These are phyloP conservation scores for Macrophomina phaseolina DNA, from an alignment of 2,329 filamentous ascomycete genomes.

Conservation along the genomic window DNA sequence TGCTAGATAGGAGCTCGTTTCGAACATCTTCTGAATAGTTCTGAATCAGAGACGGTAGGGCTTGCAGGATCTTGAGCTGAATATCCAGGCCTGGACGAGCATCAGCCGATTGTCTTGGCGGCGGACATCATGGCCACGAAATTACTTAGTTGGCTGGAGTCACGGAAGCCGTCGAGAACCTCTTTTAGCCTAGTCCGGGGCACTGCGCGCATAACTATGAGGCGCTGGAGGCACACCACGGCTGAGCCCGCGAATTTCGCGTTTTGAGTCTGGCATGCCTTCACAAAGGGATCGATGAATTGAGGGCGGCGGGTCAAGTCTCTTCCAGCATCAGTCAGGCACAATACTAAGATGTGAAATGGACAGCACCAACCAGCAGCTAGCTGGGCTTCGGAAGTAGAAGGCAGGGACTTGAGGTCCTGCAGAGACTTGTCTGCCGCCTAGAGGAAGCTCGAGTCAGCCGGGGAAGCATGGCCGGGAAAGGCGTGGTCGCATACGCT, in stretches of 20 bases:
- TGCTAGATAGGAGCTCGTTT: conserved; percentile 79
- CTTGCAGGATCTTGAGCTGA: conserved; percentile 94
- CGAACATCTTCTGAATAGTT: conserved; percentile 85
- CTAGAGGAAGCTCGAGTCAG: conserved; percentile 50
- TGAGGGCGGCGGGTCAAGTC: conserved; percentile 81
- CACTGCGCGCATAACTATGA: conserved; percentile 82
- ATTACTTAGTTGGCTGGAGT: conserved; percentile 75
- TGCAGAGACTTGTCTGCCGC: conserved; percentile 92
- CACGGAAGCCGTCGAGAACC: conserved; percentile 84
- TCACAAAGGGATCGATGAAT: conserved; percentile 92
- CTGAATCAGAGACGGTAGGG: conserved; percentile 84
- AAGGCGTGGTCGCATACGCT: conserved; percentile 55
- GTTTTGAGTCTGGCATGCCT: conserved; percentile 90
- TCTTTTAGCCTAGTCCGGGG: conserved; percentile 81
- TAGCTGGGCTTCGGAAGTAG: conserved; percentile 77
- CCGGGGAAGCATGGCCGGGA: neutral
- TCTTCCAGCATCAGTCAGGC: conserved; percentile 50
- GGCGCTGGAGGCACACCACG: conserved; percentile 84
- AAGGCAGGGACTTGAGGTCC: conserved; percentile 78
- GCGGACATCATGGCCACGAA: conserved; percentile 20
- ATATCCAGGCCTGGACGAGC: conserved; percentile 71
- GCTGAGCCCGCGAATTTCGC: conserved; percentile 87
- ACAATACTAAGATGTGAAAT: neutral
- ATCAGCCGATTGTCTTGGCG: neutral
- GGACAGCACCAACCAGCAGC: conserved; percentile 63